phyloP scores from a whole-genome alignment of 768 basidiomycete genomes.

The Suillus subalutaceus region DNA sequence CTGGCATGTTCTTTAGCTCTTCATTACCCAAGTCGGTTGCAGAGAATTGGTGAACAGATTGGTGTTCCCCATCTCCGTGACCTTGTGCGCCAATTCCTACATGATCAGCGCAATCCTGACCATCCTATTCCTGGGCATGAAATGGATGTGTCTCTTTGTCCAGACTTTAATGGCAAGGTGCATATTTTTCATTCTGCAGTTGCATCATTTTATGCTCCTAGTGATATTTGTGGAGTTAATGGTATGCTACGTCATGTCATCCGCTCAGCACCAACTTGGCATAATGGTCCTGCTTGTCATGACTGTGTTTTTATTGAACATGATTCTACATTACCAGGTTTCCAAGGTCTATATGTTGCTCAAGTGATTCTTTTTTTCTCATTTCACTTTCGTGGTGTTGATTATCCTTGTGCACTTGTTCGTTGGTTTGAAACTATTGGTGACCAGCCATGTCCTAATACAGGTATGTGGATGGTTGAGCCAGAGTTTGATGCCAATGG shows the following conservation, averaged over 20 bases:
- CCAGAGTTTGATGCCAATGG: slow-evolving; percentile 25
- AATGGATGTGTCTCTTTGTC: slow-evolving; percentile 19
- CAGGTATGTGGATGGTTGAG: slow-evolving; percentile 34
- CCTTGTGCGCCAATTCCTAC: slow-evolving; percentile 23
- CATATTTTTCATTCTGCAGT: slow-evolving; percentile 32
- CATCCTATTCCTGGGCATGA: slow-evolving; percentile 8
- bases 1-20: no score
- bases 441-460: slow-evolving; percentile 23
- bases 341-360: slow-evolving; percentile 27
- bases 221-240: slow-evolving; percentile 33
- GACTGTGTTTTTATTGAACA: slow-evolving; percentile 33
- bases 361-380: slow-evolving; percentile 30
- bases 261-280: slow-evolving; percentile 29
- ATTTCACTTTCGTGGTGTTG: slow-evolving; percentile 17
- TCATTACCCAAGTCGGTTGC: not conserved
- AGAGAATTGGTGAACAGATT: not conserved
- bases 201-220: slow-evolving; percentile 38
- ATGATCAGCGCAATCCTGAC: slow-evolving; percentile 14
- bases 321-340: slow-evolving; percentile 21
- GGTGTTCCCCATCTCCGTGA: slow-evolving; percentile 12
- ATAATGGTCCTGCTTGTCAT: slow-evolving; percentile 22
- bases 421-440: slow-evolving; percentile 26
- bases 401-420: slow-evolving; percentile 30
- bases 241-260: slow-evolving; percentile 36
- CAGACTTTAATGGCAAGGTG: slow-evolving; percentile 20